Evolutionary conservation across 768 basidiomycete genomes (phyloP).

Genomic region (Auricularia sp.): DNA sequence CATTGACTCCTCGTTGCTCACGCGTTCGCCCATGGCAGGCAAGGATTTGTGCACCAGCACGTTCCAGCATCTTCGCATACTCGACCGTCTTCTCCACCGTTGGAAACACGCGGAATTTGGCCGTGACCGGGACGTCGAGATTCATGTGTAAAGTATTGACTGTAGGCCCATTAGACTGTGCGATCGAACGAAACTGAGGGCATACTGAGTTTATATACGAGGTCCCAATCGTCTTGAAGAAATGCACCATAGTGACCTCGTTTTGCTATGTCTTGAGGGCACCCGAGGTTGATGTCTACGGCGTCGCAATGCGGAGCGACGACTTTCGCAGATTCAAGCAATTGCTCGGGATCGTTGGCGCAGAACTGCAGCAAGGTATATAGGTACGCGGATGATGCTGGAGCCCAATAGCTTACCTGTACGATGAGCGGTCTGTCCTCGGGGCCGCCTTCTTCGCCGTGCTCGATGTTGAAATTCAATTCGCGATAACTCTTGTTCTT

Average conservation of each 20-base stretch:
- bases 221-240: conserved; percentile 90
- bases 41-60: conserved; percentile 89
- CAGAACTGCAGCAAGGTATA: conserved; percentile 48
- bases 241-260: conserved; percentile 82
- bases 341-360: conserved; percentile 72
- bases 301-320: conserved; percentile 81
- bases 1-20: conserved; percentile 82
- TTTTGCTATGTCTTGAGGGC: conserved; percentile 91
- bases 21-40: conserved; percentile 87
- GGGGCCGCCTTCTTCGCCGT: conserved; percentile 73
- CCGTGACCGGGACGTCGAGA: conserved; percentile 85
- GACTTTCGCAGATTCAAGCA: conserved; percentile 66
- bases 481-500: conserved; percentile 45
- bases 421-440: conserved; percentile 79
- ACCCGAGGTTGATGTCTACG: conserved; percentile 87
- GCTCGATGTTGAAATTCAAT: conserved; percentile 53
- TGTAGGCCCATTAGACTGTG: conserved; percentile 19
- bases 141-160: conserved; percentile 81
- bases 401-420: conserved; percentile 32
- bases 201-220: conserved; percentile 68
- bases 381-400: background rate
- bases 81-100: conserved; percentile 78
- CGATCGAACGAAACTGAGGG: conserved; percentile 22
- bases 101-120: conserved; percentile 89
- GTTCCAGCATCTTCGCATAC: conserved; percentile 93